These are phyloP conservation scores for Sporisorium exsertum DNA, from an alignment of 1,284 basidiomycete genomes.

Conservation along the genomic window DNA sequence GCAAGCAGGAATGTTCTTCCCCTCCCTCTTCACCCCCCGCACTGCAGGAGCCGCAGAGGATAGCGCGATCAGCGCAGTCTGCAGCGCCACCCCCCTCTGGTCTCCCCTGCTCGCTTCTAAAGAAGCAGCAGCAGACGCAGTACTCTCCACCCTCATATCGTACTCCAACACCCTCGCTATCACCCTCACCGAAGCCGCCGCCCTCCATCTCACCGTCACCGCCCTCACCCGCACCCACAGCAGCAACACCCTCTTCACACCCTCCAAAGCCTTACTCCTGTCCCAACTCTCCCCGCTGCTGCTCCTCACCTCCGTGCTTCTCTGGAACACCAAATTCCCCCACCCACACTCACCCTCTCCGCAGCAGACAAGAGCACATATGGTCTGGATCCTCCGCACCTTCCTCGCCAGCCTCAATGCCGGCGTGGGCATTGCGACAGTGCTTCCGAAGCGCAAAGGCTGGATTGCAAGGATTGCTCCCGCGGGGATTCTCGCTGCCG, in stretches of 20 bases:
- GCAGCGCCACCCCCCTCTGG: slow-evolving; percentile 13
- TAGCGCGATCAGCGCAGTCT: slow-evolving; percentile 2
- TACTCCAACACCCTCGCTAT: slow-evolving; percentile 31
- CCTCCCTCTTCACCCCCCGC: slow-evolving; percentile 12
- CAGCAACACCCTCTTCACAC: slow-evolving; percentile 70
- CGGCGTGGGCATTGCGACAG: slow-evolving; percentile 28
- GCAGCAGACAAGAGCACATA: background rate
- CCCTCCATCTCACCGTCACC: slow-evolving; percentile 20
- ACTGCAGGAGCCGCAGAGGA: background rate
- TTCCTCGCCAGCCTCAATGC: slow-evolving; percentile 63
- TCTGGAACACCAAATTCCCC: slow-evolving; percentile 76
- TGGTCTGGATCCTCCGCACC: slow-evolving; percentile 69
- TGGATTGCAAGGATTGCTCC: slow-evolving; percentile 61
- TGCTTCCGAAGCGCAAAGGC: slow-evolving; percentile 6
- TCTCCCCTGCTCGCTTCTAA: background rate
- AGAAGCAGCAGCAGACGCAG: background rate
- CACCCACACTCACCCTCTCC: slow-evolving; percentile 3
- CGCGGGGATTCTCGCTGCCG: slow-evolving; percentile 79
- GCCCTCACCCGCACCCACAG: background rate
- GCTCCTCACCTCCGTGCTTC: slow-evolving; percentile 82
- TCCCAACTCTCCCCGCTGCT: slow-evolving; percentile 88
- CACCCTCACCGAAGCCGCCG: slow-evolving; percentile 22
- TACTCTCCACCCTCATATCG: slow-evolving; percentile 24
- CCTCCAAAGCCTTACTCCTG: slow-evolving; percentile 84
- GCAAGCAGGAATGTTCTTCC: slow-evolving; percentile 37